Evolutionary conservation across 2,329 filamentous ascomycete genomes (phyloP).

Genomic region (Alternaria viburni): DNA sequence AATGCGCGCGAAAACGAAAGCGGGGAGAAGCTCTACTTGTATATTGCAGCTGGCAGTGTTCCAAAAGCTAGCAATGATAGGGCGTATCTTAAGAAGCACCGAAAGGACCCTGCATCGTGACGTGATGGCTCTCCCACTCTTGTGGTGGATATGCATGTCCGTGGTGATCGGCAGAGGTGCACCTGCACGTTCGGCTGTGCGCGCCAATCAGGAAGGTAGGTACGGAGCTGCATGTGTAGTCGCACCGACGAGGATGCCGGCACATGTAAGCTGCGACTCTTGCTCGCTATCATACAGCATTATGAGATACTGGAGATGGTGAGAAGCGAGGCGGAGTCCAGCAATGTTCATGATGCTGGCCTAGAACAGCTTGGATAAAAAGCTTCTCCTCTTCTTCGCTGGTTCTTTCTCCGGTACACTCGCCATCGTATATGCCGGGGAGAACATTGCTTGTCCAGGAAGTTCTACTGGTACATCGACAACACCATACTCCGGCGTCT

Average conservation of each 20-base stretch:
- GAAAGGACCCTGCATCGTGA: conserved; percentile 9
- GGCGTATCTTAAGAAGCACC: neutral
- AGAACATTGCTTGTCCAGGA: conserved; percentile 18
- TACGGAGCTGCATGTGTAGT: conserved; percentile 2
- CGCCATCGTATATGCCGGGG: conserved; percentile 14
- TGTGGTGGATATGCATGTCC: neutral
- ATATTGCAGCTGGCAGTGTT: conserved; percentile 14
- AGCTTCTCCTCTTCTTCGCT: conserved; percentile 32
- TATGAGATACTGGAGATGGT: neutral
- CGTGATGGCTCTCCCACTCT: conserved; percentile 9
- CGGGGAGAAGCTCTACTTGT: conserved; percentile 13
- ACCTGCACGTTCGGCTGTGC: conserved; percentile 2
- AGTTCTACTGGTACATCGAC: conserved; percentile 28
- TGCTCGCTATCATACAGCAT: neutral
- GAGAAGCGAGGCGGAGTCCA: neutral
- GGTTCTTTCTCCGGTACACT: neutral
- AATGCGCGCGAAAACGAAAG: neutral
- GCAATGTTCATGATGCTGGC: neutral
- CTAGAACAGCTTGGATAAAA: conserved; percentile 32
- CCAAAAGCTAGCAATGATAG: neutral
- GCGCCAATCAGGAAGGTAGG: conserved; percentile 14
- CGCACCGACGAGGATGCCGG: neutral
- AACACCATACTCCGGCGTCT: conserved; percentile 14
- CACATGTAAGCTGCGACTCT: neutral
- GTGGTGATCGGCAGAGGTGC: conserved; percentile 11